A percentile compares a stretch with the other conserved stretches of the same genome.
phyloP scores from a whole-genome alignment of 495 filamentous ascomycete genomes.

The Penicillium macrosclerotiorum region DNA sequence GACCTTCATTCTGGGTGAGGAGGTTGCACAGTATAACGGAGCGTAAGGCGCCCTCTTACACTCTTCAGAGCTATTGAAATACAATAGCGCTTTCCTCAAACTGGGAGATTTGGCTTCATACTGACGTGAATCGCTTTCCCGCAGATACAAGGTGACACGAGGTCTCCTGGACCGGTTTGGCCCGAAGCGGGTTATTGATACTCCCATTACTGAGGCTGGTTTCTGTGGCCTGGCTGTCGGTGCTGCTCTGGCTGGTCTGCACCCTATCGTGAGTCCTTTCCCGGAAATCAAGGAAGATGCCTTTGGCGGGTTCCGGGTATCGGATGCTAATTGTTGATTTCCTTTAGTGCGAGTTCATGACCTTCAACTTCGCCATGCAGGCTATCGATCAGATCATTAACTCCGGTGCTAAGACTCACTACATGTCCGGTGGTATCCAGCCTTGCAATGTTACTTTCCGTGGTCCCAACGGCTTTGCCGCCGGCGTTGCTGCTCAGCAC shows the following conservation, averaged over 20 bases:
- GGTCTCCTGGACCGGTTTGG: constrained; percentile 95
- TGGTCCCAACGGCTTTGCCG: constrained; percentile 94
- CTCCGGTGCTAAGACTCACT: constrained; percentile 97
- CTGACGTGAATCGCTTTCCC: constrained; percentile 15
- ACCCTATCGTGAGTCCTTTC: constrained; percentile 75
- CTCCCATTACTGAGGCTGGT: constrained; percentile 94
- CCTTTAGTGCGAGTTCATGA: constrained; percentile 96
- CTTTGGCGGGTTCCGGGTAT: not conserved
- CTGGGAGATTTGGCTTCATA: constrained; percentile 1
- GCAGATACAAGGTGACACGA: constrained; percentile 96
- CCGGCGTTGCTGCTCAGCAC: constrained; percentile 96
- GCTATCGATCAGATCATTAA: constrained; percentile 99
- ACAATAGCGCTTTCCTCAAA: too few species aligned
- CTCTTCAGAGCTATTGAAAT: not conserved
- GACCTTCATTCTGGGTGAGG: constrained; percentile 94
- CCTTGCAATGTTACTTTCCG: constrained; percentile 99
- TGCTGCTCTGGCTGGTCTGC: constrained; percentile 87
- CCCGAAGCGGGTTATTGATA: constrained; percentile 96
- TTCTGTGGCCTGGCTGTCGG: constrained; percentile 92
- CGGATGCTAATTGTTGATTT: not conserved
- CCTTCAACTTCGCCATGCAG: constrained; percentile 99
- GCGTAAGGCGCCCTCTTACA: constrained; percentile 53
- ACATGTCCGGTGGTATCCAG: constrained; percentile 99
- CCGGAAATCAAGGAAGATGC: not conserved
- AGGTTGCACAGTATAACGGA: constrained; percentile 99